Evolutionary conservation across 768 basidiomycete genomes (phyloP).

Genomic region (Termitomyces heimii): DNA sequence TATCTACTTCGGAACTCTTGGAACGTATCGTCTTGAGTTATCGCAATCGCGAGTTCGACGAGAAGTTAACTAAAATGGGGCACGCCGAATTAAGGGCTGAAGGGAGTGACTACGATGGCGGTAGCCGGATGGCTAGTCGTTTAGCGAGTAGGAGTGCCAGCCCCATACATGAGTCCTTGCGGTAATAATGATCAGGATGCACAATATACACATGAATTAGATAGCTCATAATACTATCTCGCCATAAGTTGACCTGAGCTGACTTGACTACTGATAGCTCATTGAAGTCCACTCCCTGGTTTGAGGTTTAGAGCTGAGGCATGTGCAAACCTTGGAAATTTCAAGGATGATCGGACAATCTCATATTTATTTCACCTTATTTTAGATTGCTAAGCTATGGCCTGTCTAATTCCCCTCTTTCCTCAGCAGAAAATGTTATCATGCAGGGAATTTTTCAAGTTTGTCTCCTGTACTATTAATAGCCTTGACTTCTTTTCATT

Average conservation of each 20-base stretch:
- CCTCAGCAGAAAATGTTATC: too few relatives aligned
- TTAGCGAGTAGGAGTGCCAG: constrained; percentile 24
- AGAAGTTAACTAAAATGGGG: constrained; percentile 88
- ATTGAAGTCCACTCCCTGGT: neutral
- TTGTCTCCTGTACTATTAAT: too few relatives aligned
- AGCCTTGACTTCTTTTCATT: too few relatives aligned
- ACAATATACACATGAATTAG: neutral
- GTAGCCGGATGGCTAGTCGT: constrained; percentile 28
- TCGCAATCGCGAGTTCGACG: constrained; percentile 79
- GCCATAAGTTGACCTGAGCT: neutral
- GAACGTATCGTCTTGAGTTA: constrained; percentile 90
- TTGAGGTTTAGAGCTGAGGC: neutral
- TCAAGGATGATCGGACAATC: too few relatives aligned
- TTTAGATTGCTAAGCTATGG: too few relatives aligned
- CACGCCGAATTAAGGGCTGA: constrained; percentile 63
- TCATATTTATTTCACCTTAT: too few relatives aligned
- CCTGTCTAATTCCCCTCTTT: too few relatives aligned
- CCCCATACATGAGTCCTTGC: constrained; percentile 11
- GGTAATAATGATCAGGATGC: neutral
- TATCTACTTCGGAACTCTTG: constrained; percentile 90
- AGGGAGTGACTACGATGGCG: constrained; percentile 47
- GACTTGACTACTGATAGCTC: neutral
- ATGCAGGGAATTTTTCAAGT: too few relatives aligned
- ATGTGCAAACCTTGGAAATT: too few relatives aligned
- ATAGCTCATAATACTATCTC: neutral